phyloP scores from a whole-genome alignment of 2,329 filamentous ascomycete species.

The Clarireedia paspali region DNA sequence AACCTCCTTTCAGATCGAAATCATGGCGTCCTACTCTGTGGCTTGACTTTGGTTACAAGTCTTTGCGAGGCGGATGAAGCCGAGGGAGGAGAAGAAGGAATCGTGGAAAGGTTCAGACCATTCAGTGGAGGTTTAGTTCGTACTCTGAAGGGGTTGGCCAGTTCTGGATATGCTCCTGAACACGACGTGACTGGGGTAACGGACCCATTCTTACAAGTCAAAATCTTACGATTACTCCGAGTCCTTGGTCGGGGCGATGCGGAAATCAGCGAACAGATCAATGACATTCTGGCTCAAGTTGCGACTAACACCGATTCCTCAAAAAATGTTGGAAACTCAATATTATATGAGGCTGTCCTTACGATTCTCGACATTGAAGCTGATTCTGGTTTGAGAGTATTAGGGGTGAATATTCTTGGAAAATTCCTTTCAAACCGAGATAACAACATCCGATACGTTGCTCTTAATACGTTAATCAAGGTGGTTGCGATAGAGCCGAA shows the following conservation, averaged over 20 bases:
- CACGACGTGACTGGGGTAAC: conserved; percentile 98
- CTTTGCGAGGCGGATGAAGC: conserved; percentile 93
- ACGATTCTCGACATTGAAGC: conserved; percentile 98
- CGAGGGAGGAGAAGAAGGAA: conserved; percentile 80
- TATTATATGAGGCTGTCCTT: conserved; percentile 92
- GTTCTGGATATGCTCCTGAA: conserved; percentile 93
- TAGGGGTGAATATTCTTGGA: conserved; percentile 96
- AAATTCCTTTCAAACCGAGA: conserved; percentile 98
- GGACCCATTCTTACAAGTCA: conserved; percentile 95
- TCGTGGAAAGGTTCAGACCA: conserved; percentile 84
- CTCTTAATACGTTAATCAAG: conserved; percentile 93
- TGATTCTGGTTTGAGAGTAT: conserved; percentile 84
- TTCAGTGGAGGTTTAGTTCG: conserved; percentile 81
- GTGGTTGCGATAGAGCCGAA: conserved; percentile 97
- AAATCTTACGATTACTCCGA: conserved; percentile 79
- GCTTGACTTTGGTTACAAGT: conserved; percentile 81
- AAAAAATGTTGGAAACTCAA: conserved; percentile 98
- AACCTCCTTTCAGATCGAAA: conserved; percentile 85
- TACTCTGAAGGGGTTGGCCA: conserved; percentile 84
- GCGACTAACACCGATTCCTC: conserved; percentile 97
- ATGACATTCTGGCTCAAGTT: conserved; percentile 95
- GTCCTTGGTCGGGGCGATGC: conserved; percentile 81
- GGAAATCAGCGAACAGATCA: conserved; percentile 91
- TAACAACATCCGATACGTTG: conserved; percentile 98
- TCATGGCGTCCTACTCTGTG: conserved; percentile 89